Conservation (phyloP, 768 basidiomycete species). For the Gymnopilus dilepis region DNA sequence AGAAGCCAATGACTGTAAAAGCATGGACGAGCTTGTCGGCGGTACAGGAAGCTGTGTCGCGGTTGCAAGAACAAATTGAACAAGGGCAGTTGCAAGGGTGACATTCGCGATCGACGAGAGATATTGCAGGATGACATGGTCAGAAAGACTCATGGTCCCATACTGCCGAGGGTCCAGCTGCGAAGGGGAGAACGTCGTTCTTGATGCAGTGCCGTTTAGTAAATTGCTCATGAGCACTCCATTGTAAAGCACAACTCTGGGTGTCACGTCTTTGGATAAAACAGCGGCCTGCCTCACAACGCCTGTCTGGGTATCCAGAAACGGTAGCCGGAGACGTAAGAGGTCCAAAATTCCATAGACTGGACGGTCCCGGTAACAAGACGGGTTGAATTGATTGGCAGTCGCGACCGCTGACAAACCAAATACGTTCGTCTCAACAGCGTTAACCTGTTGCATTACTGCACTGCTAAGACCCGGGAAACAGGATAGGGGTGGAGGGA, state of each 20-base stretch:
- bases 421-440: conserved; percentile 58
- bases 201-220: conserved; percentile 39
- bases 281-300: conserved; percentile 55
- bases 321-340: conserved; percentile 62
- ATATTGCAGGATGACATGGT: conserved; percentile 64
- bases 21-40: conserved; percentile 43
- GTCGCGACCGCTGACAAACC: conserved; percentile 42
- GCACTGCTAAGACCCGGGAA: conserved; percentile 54
- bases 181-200: conserved; percentile 35
- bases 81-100: conserved; percentile 50
- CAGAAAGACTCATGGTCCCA: conserved; percentile 57
- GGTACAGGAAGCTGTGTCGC: conserved; percentile 41
- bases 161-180: conserved; percentile 55
- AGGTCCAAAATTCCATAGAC: conserved; percentile 69
- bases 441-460: conserved; percentile 47
- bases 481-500: conserved; percentile 66
- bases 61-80: conserved; percentile 49
- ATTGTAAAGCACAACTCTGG: conserved; percentile 57
- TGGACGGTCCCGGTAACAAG: conserved; percentile 61
- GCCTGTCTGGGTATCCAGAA: conserved; percentile 47
- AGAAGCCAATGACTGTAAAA: conserved; percentile 45
- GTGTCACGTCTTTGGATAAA: conserved; percentile 46
- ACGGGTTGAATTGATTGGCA: conserved; percentile 46
- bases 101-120: conserved; percentile 54
- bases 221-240: conserved; percentile 56